A percentile compares a stretch with the other conserved stretches of the same genome.
phyloP scores from a whole-genome alignment of 2,329 filamentous ascomycete genomes.

The Onygenales sp. region DNA sequence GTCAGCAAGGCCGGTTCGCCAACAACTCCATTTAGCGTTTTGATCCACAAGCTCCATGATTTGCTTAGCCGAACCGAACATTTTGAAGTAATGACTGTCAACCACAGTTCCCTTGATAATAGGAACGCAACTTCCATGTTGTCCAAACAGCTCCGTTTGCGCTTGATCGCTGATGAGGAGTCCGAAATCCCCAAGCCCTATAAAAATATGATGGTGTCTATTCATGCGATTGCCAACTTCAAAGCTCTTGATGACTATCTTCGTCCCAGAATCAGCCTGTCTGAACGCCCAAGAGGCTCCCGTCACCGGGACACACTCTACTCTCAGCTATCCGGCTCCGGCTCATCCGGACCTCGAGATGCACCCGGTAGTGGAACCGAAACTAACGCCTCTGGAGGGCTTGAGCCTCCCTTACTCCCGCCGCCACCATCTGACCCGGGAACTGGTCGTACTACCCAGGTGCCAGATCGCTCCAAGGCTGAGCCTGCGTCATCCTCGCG shows the following conservation, averaged over 20 bases:
- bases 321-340: conserved; percentile 56
- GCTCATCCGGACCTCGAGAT: conserved; percentile 55
- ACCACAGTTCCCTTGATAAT: conserved; percentile 49
- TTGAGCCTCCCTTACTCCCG: conserved; percentile 13
- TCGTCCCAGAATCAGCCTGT: conserved; percentile 73
- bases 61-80: conserved; percentile 92
- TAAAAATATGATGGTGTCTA: conserved; percentile 93
- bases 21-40: conserved; percentile 75
- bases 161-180: conserved; percentile 70
- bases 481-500: not conserved
- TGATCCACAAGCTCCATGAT: conserved; percentile 92
- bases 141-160: conserved; percentile 86
- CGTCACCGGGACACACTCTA: conserved; percentile 53
- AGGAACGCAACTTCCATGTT: conserved; percentile 84
- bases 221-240: conserved; percentile 96
- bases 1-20: conserved; percentile 57
- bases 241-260: conserved; percentile 95
- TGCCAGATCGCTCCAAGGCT: conserved; percentile 4
- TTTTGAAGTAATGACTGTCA: conserved; percentile 93
- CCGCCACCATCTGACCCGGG: conserved; percentile 13
- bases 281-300: conserved; percentile 59
- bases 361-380: conserved; percentile 22
- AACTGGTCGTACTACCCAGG: not conserved
- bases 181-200: conserved; percentile 65
- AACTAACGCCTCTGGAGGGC: not conserved